These are phyloP conservation scores for Nigrograna mackinnonii DNA, from an alignment of 2,329 filamentous ascomycete genomes.

Conservation along the genomic window DNA sequence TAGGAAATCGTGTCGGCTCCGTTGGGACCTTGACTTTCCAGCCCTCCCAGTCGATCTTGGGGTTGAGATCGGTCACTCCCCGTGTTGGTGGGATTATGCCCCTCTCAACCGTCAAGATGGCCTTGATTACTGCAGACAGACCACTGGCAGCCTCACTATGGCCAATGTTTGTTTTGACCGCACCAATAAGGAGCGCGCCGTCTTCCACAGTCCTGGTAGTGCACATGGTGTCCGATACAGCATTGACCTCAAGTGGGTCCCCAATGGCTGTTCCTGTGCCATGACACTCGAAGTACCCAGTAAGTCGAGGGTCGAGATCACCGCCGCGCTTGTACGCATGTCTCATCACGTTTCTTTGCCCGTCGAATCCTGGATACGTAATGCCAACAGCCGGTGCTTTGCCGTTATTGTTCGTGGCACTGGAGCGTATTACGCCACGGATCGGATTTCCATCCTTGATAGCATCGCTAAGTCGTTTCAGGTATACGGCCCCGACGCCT, in stretches of 20 bases:
- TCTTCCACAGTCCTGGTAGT: not conserved
- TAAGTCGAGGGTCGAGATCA: conserved; percentile 6
- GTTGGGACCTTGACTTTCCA: conserved; percentile 7
- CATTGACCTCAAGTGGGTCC: conserved; percentile 27
- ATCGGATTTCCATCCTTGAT: conserved; percentile 13
- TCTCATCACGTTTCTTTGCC: conserved; percentile 22
- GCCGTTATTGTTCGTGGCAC: conserved; percentile 3
- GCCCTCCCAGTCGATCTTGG: conserved; percentile 9
- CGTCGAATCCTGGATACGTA: conserved; percentile 15
- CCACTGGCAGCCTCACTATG: conserved; percentile 43
- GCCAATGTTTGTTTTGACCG: conserved; percentile 41
- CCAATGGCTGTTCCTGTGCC: conserved; percentile 33
- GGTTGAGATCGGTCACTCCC: conserved; percentile 11
- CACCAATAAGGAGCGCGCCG: conserved; percentile 23
- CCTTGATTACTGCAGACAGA: conserved; percentile 36
- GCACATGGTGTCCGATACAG: conserved; percentile 14
- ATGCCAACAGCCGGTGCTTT: conserved; percentile 19
- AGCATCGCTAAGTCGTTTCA: conserved; percentile 5
- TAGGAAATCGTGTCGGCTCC: conserved; percentile 10
- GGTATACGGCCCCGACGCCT: conserved; percentile 8
- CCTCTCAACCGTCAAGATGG: conserved; percentile 41
- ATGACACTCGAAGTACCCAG: conserved; percentile 23
- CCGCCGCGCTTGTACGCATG: conserved; percentile 18
- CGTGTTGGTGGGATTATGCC: conserved; percentile 27
- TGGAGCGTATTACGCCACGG: conserved; percentile 16